Conservation (phyloP, 1,284 basidiomycete species). For the Phylloboletellus chloephorus region DNA sequence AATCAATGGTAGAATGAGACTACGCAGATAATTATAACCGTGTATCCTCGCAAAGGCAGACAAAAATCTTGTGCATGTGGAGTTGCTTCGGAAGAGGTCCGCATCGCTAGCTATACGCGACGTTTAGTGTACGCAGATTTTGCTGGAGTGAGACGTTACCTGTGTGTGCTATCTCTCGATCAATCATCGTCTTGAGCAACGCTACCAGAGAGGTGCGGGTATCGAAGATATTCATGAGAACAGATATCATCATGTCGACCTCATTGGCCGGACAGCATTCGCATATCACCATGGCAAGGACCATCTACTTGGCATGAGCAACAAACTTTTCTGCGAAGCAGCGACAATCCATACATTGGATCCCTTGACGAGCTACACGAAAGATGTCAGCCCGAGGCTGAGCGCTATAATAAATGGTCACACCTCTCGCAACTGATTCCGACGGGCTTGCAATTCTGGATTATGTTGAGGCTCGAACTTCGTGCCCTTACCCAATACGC, state of each 20-base stretch:
- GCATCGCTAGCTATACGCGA: conserved; percentile 65
- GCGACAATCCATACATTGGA: conserved; percentile 49
- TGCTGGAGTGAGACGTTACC: conserved; percentile 38
- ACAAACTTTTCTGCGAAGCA: neutral
- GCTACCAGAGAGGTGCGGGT: conserved; percentile 67
- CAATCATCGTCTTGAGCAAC: conserved; percentile 79
- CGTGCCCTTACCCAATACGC: conserved; percentile 77
- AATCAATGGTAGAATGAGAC: conserved; percentile 71
- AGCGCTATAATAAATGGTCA: conserved; percentile 16
- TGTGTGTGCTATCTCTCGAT: conserved; percentile 75
- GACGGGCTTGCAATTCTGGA: conserved; percentile 45
- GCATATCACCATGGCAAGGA: conserved; percentile 79
- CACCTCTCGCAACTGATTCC: conserved; percentile 65
- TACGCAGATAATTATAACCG: conserved; percentile 83
- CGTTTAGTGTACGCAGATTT: conserved; percentile 9
- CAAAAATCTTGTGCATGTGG: conserved; percentile 78
- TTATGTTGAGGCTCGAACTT: conserved; percentile 60
- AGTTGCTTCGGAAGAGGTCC: conserved; percentile 80
- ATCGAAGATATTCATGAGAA: conserved; percentile 85
- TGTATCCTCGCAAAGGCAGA: conserved; percentile 82
- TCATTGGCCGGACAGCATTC: conserved; percentile 76
- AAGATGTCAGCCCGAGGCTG: conserved; percentile 5
- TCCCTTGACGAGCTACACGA: conserved; percentile 59
- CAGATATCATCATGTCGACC: conserved; percentile 78
- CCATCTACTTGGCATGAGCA: conserved; percentile 44